Evolutionary conservation across 305 asterid genomes (phyloP).

Genomic region (Fraxinus ornus): DNA sequence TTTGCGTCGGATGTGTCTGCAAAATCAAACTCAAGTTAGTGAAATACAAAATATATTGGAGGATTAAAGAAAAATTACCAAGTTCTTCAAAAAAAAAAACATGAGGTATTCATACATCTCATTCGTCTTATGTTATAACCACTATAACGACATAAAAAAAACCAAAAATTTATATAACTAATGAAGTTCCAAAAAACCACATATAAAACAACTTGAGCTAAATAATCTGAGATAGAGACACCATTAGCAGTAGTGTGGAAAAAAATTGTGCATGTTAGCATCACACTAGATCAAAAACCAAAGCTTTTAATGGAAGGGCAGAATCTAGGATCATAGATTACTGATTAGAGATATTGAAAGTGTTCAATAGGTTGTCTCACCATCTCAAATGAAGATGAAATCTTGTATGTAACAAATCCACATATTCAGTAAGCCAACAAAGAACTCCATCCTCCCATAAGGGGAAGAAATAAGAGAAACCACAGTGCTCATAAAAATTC

Average conservation of each 20-base stretch:
- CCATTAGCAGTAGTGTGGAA: background rate
- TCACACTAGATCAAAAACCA: background rate
- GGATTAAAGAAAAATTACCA: constrained; percentile 4
- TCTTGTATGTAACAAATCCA: background rate
- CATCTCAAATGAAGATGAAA: constrained; percentile 17
- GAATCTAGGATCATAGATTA: background rate
- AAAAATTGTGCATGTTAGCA: background rate
- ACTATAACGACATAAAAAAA: background rate
- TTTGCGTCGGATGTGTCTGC: constrained; percentile 99
- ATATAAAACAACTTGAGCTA: background rate
- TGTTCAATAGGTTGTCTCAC: background rate
- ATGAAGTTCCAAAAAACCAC: background rate
- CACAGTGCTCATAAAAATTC: constrained; percentile 1
- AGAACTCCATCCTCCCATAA: background rate
- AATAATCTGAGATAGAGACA: background rate
- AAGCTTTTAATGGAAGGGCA: background rate
- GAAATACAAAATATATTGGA: constrained; percentile 8
- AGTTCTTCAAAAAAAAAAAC: background rate
- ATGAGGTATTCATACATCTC: constrained; percentile 1
- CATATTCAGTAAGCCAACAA: background rate
- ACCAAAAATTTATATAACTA: background rate
- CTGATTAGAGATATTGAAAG: background rate
- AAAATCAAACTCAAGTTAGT: constrained; percentile 33
- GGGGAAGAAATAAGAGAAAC: constrained; percentile 5
- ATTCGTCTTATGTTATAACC: background rate